phyloP scores from a whole-genome alignment of 163 green algal species.

The Chlorella variabilis region DNA sequence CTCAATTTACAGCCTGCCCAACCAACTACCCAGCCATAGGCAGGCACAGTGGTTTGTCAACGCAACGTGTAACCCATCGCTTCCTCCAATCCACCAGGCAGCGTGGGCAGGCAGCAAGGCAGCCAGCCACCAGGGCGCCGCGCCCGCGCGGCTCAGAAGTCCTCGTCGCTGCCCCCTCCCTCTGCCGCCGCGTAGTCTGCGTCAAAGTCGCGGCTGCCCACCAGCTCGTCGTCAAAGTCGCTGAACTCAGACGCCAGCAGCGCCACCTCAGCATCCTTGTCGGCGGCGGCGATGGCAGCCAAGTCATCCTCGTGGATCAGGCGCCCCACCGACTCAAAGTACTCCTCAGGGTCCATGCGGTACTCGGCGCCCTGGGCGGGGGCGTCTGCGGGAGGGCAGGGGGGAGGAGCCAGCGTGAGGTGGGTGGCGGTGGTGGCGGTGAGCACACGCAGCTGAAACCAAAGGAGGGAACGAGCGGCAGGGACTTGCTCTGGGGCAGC shows the following conservation, averaged over 20 bases:
- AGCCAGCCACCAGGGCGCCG: too few species aligned
- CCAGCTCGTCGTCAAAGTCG: conserved; percentile 30
- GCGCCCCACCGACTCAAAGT: conserved; percentile 34
- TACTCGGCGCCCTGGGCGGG: conserved; percentile 34
- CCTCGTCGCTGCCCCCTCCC: neutral
- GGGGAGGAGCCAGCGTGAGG: neutral
- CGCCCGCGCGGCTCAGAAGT: too few species aligned
- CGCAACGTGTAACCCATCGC: too few species aligned
- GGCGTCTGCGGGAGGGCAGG: conserved; percentile 14
- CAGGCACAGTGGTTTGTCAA: too few species aligned
- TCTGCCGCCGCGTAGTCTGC: neutral
- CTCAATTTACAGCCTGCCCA: neutral
- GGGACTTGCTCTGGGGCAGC: too few species aligned
- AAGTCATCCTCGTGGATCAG: conserved; percentile 40
- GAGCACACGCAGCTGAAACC: neutral
- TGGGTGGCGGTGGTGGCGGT: neutral
- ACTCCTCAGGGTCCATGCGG: conserved; percentile 35
- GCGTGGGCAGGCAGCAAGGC: too few species aligned
- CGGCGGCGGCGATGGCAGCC: neutral
- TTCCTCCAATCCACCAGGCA: too few species aligned
- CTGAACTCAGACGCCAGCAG: conserved; percentile 45
- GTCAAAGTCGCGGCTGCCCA: conserved; percentile 4
- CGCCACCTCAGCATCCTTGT: conserved; percentile 30
- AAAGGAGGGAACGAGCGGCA: neutral
- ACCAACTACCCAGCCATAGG: too few species aligned